Base-by-base conservation (phyloP, 306 rosid genomes). In the Cercis canadensis region DNA sequence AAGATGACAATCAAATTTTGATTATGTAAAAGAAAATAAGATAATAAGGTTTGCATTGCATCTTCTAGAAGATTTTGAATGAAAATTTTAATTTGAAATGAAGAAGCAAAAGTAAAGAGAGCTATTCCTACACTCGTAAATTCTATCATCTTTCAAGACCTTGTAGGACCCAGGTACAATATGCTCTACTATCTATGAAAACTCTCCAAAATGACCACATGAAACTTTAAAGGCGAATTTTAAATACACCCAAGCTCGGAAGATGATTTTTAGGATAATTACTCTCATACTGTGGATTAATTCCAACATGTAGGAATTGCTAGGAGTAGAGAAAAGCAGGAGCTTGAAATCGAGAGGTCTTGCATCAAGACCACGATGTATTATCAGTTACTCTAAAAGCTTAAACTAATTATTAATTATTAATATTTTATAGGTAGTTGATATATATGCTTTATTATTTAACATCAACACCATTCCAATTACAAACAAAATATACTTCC, bases 51-150 rank as follows among this genome's bases (percentile, higher is more conserved):
- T 32, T 18, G 44, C 19, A 41, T 24, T 15, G 55, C 54, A 50
- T 29, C 24, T 54, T 69, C 24, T 14, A 43, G 41, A 55, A 69
- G 32, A 69, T 44, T 17, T 19, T 16, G 34, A 59, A 54, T 59
- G 14, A 41, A 41, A 45, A 29, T 24, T 13, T 3, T n/a, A 6
- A 44, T 24, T 4, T 11, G 9, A 15, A 29, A 37, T 4, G 18
- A 21, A 18, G 10, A 33, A 4, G 63, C 14, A 24, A 37, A 36
- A 52, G 12, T 34, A 24, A 16, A 67, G 17, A 52, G 19, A 37
- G 40, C 51, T 40, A 53, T 14, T 39, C 21, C 24, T 19, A 21
- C 2, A 47, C 17, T 49, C 32, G 41, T 34, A 51, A 65, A 33
- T 49, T 34, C 31, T 39, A 12, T 31, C 52, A 52, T 56, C 34